Base-by-base conservation (phyloP, 2,329 filamentous ascomycete genomes). In the Myriosclerotinia scirpicola region DNA sequence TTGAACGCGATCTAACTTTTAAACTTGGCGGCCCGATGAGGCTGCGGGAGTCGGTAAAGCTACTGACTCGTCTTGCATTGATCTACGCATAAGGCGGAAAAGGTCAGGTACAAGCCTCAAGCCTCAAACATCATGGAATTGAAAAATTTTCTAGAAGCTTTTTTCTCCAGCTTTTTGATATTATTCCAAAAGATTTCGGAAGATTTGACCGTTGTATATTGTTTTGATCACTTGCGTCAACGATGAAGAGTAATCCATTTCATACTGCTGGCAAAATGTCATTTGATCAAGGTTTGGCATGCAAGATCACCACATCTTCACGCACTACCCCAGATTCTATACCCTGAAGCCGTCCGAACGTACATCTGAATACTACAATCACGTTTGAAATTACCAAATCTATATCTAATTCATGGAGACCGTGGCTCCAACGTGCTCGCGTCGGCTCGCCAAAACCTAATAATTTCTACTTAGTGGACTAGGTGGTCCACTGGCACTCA, bases 391-490 rank as follows among this genome's bases (percentile, higher is more conserved):
- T 36, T 36, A 2, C 42, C 55, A 46, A 48, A 46, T 48, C 6
- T 7, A 59, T 59, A 40, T 44, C 15, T 26, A 59, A 5, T 36
- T 59, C 17, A 48, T 59, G 55, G 55, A 46, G 55, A 59, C 40
- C 15, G 22, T 34, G 30, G 30, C 30, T 5, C 30, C 30, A 5
- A 34, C 4, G 1, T 6, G 17, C 7, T 59, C 42, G 44, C 44
- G 44, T 60, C 56, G 17, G 14, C 20, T 65, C 54, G 63, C n/a
- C 42, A 65, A 65, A 65, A 65, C 63, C 48, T 65, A 60, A 65
- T 65, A 52, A 22, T 42, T 65, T 56, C 38, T 59, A 34, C 26
- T 34, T 8, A 9, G 42, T 26, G 40, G 55, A 26, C 14, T 30
- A 0, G 17, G 2, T 17, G 42, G 30, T 65, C 62, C 62, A 65